Conservation (phyloP, 2,329 filamentous ascomycete species). For the Diaporthe longicolla region DNA sequence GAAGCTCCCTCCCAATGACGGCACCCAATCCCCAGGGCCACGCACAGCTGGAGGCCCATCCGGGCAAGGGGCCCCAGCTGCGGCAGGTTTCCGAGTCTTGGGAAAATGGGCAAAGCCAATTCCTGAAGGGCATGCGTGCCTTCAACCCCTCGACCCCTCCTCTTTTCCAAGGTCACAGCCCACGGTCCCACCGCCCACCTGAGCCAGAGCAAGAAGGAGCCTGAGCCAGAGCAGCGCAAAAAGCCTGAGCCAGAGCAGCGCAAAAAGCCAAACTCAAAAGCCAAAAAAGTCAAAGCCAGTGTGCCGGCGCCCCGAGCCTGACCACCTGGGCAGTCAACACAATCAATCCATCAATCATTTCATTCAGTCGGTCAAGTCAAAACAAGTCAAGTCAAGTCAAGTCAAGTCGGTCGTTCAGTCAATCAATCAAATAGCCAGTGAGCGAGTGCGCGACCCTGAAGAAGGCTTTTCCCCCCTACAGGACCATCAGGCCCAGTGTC, state of each 20-base stretch:
- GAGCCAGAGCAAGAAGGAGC: neutral
- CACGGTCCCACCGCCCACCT: constrained; percentile 18
- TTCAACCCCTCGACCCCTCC: neutral
- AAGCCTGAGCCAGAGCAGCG: neutral
- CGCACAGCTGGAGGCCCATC: neutral
- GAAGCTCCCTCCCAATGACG: constrained; percentile 34
- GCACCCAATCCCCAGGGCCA: neutral
- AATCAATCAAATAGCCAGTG: neutral
- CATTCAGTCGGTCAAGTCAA: neutral
- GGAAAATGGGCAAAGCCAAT: constrained; percentile 21
- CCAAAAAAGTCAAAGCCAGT: neutral
- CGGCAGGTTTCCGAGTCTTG: constrained; percentile 31
- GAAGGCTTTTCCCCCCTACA: neutral
- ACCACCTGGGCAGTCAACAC: neutral
- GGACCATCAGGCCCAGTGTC: neutral
- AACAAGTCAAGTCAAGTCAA: no score
- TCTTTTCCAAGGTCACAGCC: constrained; percentile 28
- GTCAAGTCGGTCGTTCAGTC: neutral
- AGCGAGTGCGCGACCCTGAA: constrained; percentile 10
- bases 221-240: neutral
- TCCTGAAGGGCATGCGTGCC: neutral
- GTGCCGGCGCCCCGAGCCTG: neutral
- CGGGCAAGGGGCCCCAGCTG: neutral
- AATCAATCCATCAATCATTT: neutral
- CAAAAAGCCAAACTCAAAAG: constrained; percentile 8